Evolutionary conservation across 495 filamentous ascomycete species (phyloP).

Genomic region (Talaromyces proteolyticus): DNA sequence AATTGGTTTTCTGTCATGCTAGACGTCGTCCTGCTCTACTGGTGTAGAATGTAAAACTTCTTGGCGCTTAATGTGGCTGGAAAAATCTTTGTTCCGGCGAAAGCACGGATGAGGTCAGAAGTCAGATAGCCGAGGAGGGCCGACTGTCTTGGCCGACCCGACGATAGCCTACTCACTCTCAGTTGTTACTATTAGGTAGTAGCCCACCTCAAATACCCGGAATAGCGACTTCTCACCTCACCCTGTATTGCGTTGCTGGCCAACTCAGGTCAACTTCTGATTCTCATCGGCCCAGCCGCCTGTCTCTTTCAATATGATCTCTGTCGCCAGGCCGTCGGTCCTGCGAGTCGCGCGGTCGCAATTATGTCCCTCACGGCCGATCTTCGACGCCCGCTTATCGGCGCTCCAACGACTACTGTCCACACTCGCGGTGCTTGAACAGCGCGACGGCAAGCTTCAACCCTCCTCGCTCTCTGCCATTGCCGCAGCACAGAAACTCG

Average conservation of each 20-base stretch:
- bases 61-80: not conserved
- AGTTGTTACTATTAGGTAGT: not conserved
- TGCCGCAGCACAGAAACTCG: conserved; percentile 80
- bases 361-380: conserved; percentile 21
- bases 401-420: conserved; percentile 70
- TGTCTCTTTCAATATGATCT: conserved; percentile 29
- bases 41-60: too few species aligned
- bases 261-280: conserved; percentile 12
- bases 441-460: conserved; percentile 84
- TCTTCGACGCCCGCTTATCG: conserved; percentile 30
- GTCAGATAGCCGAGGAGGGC: conserved; percentile 35
- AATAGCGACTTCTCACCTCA: not conserved
- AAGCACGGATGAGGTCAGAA: conserved; percentile 3
- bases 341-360: conserved; percentile 45
- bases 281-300: conserved; percentile 8
- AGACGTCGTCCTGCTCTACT: too few species aligned
- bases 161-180: conserved; percentile 9
- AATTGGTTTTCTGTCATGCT: not conserved
- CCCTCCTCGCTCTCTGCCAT: conserved; percentile 77
- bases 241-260: conserved; percentile 23
- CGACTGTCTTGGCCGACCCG: conserved; percentile 23
- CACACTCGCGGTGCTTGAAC: conserved; percentile 87
- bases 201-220: conserved; percentile 5
- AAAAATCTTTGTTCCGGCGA: not conserved
- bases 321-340: conserved; percentile 34